A percentile compares a stretch with the other conserved stretches of the same genome.
Evolutionary conservation across 2,329 filamentous ascomycete species (phyloP).

Genomic region (Fusarium protoensiforme): DNA sequence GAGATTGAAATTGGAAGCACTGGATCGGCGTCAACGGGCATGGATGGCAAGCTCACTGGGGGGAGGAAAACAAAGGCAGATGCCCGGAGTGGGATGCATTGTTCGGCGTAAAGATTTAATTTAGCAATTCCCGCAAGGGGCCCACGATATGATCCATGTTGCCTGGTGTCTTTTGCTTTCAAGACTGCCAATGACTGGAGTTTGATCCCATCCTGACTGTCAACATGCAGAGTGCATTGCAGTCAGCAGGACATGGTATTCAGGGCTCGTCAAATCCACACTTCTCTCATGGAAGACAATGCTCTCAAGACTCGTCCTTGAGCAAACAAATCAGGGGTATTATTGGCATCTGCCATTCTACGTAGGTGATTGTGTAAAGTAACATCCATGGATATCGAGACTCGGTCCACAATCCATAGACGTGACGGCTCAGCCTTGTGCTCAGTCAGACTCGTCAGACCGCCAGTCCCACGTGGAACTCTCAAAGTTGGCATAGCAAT

Average conservation of each 20-base stretch:
- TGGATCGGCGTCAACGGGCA: conserved; percentile 24
- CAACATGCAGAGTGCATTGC: background rate
- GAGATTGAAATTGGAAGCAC: background rate
- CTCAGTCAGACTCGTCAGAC: conserved; percentile 26
- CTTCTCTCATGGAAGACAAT: background rate
- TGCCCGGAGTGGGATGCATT: conserved; percentile 28
- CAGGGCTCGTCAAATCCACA: background rate
- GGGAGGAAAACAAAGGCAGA: conserved; percentile 6
- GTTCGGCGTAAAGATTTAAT: conserved; percentile 32
- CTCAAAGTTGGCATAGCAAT: conserved; percentile 83
- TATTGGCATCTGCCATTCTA: background rate
- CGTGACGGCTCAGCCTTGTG: background rate
- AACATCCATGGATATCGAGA: background rate
- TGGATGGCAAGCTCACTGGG: conserved; percentile 3
- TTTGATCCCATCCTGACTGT: background rate
- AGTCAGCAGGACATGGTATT: background rate
- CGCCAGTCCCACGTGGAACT: conserved; percentile 62
- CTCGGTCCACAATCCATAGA: background rate
- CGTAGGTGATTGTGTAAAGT: background rate
- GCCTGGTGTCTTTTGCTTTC: background rate
- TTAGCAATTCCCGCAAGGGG: conserved; percentile 15
- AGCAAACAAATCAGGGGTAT: background rate
- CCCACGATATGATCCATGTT: background rate
- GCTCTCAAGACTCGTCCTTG: background rate
- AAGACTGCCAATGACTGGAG: background rate